Evolutionary conservation across 2,329 filamentous ascomycete species (phyloP).

Genomic region (Verticillium tricorpus): DNA sequence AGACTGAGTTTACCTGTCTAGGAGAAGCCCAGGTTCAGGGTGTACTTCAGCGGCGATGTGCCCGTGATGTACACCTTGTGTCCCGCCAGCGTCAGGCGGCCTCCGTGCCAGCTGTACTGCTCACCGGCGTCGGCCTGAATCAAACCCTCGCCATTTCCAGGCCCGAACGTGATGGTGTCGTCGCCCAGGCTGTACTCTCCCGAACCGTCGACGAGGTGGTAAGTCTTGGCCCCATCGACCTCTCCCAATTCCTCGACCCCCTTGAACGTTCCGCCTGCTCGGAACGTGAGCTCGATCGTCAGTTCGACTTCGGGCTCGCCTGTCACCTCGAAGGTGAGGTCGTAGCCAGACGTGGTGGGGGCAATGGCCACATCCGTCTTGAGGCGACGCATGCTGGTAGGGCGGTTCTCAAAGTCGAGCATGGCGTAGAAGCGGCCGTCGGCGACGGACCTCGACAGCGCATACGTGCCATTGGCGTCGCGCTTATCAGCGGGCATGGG

Average conservation of each 20-base stretch:
- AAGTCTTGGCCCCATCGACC: conserved; percentile 6
- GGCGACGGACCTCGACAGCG: conserved; percentile 8
- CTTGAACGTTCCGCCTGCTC: conserved; percentile 8
- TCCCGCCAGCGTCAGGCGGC: conserved; percentile 8
- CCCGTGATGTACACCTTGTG: conserved; percentile 14
- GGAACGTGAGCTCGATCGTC: conserved; percentile 15
- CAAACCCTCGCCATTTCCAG: conserved; percentile 11
- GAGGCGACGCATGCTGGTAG: conserved; percentile 12
- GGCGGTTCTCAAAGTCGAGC: conserved; percentile 15
- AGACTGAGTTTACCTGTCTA: background rate
- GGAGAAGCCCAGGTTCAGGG: conserved; percentile 11
- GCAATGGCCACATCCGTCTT: conserved; percentile 11
- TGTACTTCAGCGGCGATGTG: conserved; percentile 12
- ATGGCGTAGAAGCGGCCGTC: conserved; percentile 14
- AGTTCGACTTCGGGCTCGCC: conserved; percentile 15
- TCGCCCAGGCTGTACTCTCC: conserved; percentile 10
- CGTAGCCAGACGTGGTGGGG: conserved; percentile 10
- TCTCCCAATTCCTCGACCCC: conserved; percentile 1
- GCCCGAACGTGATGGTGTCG: conserved; percentile 13
- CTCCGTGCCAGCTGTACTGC: conserved; percentile 14
- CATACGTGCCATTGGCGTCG: conserved; percentile 10
- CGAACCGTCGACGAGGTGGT: conserved; percentile 11
- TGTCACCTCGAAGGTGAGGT: conserved; percentile 12
- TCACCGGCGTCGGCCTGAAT: conserved; percentile 10
- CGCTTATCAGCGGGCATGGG: conserved; percentile 12